Evolutionary conservation across 306 rosid species (phyloP).

Genomic region (Oemleria cerasiformis): DNA sequence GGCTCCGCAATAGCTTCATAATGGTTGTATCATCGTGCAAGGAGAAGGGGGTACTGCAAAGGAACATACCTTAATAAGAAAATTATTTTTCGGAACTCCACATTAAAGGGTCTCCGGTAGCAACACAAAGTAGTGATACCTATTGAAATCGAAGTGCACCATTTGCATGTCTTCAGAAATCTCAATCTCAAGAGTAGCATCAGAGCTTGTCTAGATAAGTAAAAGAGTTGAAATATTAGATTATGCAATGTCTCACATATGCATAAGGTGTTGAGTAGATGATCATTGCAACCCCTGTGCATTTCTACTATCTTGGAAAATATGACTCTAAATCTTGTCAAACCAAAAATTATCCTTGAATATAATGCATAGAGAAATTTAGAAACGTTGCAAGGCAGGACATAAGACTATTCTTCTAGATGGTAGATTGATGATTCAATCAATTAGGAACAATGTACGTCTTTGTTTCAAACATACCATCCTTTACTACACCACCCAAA

Average conservation of each 20-base stretch:
- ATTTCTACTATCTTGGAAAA: background rate
- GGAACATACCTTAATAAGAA: background rate
- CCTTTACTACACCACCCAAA: background rate
- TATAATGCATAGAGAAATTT: background rate
- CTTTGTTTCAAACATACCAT: background rate
- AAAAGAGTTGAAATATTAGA: background rate
- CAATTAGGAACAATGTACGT: background rate
- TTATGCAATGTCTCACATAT: background rate
- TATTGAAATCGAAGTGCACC: constrained; percentile 37
- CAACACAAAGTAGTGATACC: constrained; percentile 14
- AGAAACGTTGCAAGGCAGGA: background rate
- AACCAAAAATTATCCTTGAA: background rate
- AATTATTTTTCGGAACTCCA: background rate
- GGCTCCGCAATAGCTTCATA: constrained; percentile 21
- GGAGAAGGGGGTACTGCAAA: constrained; percentile 35
- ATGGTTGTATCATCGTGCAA: constrained; percentile 36
- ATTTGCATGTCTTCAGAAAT: constrained; percentile 38
- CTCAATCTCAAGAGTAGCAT: constrained; percentile 41
- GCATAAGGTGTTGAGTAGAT: background rate
- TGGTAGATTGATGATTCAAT: background rate
- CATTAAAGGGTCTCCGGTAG: background rate
- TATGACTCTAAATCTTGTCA: background rate
- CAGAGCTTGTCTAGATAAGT: constrained; percentile 30
- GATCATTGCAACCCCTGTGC: background rate
- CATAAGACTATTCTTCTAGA: background rate